phyloP scores from a whole-genome alignment of 176 grass and related monocot genomes.

The Oryza meridionalis region DNA sequence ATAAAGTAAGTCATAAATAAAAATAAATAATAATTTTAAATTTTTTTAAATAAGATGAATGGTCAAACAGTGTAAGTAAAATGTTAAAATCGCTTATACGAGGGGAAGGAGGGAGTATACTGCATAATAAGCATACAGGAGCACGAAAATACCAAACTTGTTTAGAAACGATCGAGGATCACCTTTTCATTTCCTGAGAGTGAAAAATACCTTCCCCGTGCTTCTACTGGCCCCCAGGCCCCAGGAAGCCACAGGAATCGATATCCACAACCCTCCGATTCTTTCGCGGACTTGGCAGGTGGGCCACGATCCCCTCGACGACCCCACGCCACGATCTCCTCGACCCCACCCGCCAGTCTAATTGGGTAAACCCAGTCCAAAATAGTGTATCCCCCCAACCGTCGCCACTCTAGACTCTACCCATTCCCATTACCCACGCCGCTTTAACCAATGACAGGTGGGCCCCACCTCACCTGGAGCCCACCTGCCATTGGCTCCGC shows the following conservation, averaged over 20 bases:
- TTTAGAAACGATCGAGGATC: too few relatives aligned
- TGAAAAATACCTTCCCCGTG: background rate
- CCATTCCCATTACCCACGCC: background rate
- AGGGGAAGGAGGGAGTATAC: too few relatives aligned
- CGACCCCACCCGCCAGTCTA: slow-evolving; percentile 23
- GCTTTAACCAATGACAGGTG: background rate
- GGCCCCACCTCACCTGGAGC: background rate
- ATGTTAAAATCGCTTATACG: too few relatives aligned
- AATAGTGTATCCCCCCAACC: background rate
- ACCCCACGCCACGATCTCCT: background rate
- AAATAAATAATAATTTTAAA: too few relatives aligned
- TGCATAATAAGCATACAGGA: too few relatives aligned
- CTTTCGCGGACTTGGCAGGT: background rate
- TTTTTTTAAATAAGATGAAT: too few relatives aligned
- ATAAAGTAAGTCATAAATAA: too few relatives aligned
- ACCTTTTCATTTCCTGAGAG: background rate
- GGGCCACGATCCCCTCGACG: background rate
- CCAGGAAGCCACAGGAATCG: too few relatives aligned
- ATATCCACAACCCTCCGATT: background rate
- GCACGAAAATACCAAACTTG: too few relatives aligned
- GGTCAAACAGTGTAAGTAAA: too few relatives aligned
- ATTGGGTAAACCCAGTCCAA: slow-evolving; percentile 12
- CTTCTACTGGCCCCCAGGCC: background rate
- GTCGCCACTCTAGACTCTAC: background rate
- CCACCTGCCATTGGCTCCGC: background rate